Conservation (phyloP, 1,139 yeast species). For the Meyerozyma athensensis region DNA sequence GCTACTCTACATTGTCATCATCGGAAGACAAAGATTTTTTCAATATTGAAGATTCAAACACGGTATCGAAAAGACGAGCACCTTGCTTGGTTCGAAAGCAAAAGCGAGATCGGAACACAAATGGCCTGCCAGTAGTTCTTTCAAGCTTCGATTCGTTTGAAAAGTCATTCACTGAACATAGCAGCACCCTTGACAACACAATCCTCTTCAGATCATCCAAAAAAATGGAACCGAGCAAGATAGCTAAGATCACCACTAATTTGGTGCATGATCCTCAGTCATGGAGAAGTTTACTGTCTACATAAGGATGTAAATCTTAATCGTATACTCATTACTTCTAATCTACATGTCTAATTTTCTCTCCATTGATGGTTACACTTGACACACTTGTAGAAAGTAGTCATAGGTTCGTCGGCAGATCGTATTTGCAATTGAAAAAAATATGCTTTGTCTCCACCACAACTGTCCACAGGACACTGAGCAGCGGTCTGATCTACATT, state of each 20-base stretch:
- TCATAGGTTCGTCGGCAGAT: constrained; percentile 92
- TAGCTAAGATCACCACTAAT: not conserved
- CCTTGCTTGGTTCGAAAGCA: not conserved
- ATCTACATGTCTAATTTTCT: constrained; percentile 57
- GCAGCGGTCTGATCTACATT: constrained; percentile 88
- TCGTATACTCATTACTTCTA: not conserved
- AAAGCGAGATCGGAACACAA: no score
- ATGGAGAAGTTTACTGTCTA: constrained; percentile 1
- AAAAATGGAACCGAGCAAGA: not conserved
- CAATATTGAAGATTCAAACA: constrained; percentile 7
- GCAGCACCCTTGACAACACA: not conserved
- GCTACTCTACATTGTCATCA: not conserved
- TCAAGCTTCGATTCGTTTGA: constrained; percentile 3
- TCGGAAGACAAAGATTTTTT: constrained; percentile 8
- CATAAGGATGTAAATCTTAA: constrained; percentile 1
- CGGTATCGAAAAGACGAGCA: not conserved
- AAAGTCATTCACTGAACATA: not conserved
- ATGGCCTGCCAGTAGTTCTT: no score
- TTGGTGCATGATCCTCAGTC: not conserved
- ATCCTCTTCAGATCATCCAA: not conserved
- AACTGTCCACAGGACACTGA: constrained; percentile 82
- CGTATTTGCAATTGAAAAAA: constrained; percentile 95
- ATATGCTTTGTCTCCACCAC: constrained; percentile 90
- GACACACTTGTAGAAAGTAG: constrained; percentile 91
- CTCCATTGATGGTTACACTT: constrained; percentile 95